Percentiles rank a stretch among this genome's conserved stretches.
Evolutionary conservation across 2,329 filamentous ascomycete species (phyloP).

Genomic region (Colletotrichum costaricense): DNA sequence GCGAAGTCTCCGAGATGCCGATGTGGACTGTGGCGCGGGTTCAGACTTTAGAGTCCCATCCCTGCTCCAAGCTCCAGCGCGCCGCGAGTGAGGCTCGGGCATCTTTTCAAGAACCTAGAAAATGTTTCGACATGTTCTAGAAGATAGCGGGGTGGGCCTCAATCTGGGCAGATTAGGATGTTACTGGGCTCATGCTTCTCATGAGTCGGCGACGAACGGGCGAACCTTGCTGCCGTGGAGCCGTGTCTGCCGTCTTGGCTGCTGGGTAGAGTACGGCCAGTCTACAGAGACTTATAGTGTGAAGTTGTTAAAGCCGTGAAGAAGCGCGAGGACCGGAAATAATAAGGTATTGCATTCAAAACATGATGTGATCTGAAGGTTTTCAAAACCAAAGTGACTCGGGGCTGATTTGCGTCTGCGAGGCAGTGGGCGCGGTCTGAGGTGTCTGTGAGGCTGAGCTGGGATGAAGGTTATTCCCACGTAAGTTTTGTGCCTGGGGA

Average conservation of each 20-base stretch:
- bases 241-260: conserved; percentile 22
- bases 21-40: too few relatives aligned
- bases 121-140: conserved; percentile 23
- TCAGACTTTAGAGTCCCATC: background rate
- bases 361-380: background rate
- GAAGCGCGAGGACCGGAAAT: background rate
- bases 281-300: background rate
- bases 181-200: conserved; percentile 17
- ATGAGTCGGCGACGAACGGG: background rate
- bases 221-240: background rate
- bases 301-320: conserved; percentile 3
- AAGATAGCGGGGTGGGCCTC: background rate
- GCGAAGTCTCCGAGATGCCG: conserved; percentile 5
- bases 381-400: background rate
- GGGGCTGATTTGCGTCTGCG: background rate
- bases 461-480: conserved; percentile 1
- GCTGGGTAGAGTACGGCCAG: background rate
- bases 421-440: background rate
- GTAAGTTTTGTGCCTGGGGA: background rate
- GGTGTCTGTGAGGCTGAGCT: background rate
- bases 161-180: background rate
- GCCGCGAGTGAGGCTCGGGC: background rate
- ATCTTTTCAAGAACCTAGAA: background rate
- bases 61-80: background rate
- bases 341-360: background rate